Evolutionary conservation across 768 basidiomycete species (phyloP), one percentile per base, ranked within the genome.

Genomic region (Phanerodontia chrysosporium): DNA sequence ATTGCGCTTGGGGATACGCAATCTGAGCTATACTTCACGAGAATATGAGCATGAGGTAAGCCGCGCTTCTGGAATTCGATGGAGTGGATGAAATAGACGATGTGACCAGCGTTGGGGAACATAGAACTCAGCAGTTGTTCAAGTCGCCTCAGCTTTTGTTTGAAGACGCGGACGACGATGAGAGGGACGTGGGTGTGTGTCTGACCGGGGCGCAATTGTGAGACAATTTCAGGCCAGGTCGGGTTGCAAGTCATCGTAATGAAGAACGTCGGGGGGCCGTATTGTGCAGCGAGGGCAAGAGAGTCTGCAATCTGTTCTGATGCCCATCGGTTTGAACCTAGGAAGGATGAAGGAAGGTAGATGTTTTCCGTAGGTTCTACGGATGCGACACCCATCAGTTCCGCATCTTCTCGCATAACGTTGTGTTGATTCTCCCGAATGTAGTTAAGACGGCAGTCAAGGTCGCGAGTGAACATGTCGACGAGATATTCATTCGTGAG

Each of bases 61-160:
- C 78, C 75, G 1, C 72, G 67, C 53, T 78, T 78, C 46, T 78
- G 76, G 57, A 78, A 79, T 60, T 80, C 75, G 25, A 78, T 62
- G 12, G 59, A 64, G 25, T 75, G 66, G 8, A 80, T 71, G 14
- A 55, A 42, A 49, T 77, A 77, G 0, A 68, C 8, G 0, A 63
- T 55, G 0, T 16, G n/a, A 0, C 76, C 75, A 21, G 69, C 67
- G 51, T 73, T 62, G 0, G 66, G 57, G 58, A 74, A 75, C 64
- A 73, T 73, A 1, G 61, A 66, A 28, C 65, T 62, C 0, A 77
- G 60, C 0, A 68, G 27, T 1, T 66, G n/a, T 0, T 71, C 22
- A 21, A 51, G 29, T 0, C 76, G 64, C 0, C 55, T 13, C 0
- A 79, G 61, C 54, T 71, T 71, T 9, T 59, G 68, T 28, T 73